Conservation (phyloP, 805 yeast genomes). For the Wickerhamomyces alni region DNA sequence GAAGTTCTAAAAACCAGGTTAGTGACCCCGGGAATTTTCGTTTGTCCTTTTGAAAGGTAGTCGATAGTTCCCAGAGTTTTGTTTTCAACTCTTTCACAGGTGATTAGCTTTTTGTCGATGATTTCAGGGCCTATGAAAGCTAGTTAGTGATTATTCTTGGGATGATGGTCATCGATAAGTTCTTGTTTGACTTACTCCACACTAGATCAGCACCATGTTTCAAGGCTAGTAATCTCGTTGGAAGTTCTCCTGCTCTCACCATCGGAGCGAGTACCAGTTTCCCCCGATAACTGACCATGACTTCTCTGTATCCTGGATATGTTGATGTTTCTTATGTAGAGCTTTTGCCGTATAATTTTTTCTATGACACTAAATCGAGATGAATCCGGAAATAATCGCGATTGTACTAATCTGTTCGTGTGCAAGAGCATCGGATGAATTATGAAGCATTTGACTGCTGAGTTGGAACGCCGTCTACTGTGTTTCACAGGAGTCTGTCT, state of each 20-base stretch:
- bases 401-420: too few species aligned
- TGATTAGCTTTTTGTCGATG: slow-evolving; percentile 75
- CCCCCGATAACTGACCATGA: slow-evolving; percentile 70
- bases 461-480: too few species aligned
- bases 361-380: not conserved
- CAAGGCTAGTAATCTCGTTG: slow-evolving; percentile 75
- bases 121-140: slow-evolving; percentile 61
- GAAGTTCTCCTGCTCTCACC: slow-evolving; percentile 95
- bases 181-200: slow-evolving; percentile 48
- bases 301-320: too few species aligned
- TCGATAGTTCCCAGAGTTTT: slow-evolving; percentile 53
- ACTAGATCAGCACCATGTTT: slow-evolving; percentile 89
- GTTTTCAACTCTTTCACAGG: slow-evolving; percentile 62
- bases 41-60: slow-evolving; percentile 39
- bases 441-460: too few species aligned
- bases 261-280: slow-evolving; percentile 89
- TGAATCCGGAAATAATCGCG: not conserved
- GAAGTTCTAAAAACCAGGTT: slow-evolving; percentile 69
- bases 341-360: not conserved
- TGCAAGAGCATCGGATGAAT: too few species aligned
- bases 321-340: too few species aligned
- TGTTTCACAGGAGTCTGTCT: too few species aligned
- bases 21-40: slow-evolving; percentile 39
- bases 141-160: too few species aligned
- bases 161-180: too few species aligned